Base-by-base conservation (phyloP, 371 early-diverging fungal species). In the Actinomortierella ambigua region DNA sequence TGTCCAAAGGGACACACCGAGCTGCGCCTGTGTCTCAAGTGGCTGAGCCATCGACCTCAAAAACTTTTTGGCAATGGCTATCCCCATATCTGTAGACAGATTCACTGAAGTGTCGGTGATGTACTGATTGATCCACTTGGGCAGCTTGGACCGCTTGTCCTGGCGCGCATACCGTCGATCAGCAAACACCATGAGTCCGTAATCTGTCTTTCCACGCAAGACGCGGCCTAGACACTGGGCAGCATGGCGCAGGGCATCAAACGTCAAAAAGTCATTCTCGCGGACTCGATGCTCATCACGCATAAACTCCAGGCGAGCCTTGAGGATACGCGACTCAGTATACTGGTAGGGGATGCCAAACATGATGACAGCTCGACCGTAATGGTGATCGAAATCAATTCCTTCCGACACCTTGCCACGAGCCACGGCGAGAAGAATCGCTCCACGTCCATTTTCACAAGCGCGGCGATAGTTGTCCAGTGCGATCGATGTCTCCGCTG, bases 321-420 rank as follows among this genome's bases (percentile, higher is more conserved):
- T 98, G 47, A 98, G 75, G 27, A 97, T 94, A 53, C 99, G 83
- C 50, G 93, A 93, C 75, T 99, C 99, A 0, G 99, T 99, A 75
- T 97, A 99, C 82, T 98, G 99, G 77, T 97, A 99, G 0, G 99
- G 99, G 47, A 99, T 98, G 15, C 99, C 99, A 85, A 98, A 98
- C 88, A 99, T 88, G 56, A 99, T 85, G 34, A 98, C 95, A 20
- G 98, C 99, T 27, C 99, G 88, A 9, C 99, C 99, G 80, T 99
- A 99, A 65, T 98, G 93, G 77, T 99, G 96, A 75, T 99, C 98
- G 78, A 99, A 99, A 90, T 99, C 99, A 66, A 99, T 98, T 18
- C 99, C 99, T 81, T 99, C 99, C 9, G 97, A 96, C 17, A 99
- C 99, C 77, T 99, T 99, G 14, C 99, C 99, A 55, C 99, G 89